Evolutionary conservation across 2,329 filamentous ascomycete species (phyloP).

Genomic region (Colletotrichum australisinense): DNA sequence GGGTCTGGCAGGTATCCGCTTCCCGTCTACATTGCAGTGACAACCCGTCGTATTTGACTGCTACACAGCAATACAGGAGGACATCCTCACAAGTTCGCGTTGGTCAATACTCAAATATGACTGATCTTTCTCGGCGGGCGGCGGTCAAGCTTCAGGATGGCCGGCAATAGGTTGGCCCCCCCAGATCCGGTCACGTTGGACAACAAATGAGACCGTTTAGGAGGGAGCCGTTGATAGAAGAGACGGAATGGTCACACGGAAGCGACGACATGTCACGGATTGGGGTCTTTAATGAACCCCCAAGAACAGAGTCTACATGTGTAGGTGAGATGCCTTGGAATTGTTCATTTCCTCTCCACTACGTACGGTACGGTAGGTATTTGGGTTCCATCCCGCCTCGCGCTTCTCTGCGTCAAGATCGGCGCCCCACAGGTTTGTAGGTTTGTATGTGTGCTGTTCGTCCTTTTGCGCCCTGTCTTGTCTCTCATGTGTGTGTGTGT

Average conservation of each 20-base stretch:
- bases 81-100: not conserved
- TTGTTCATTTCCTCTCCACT: not conserved
- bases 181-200: not conserved
- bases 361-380: not conserved
- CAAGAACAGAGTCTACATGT: not conserved
- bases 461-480: not conserved
- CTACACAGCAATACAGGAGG: not conserved
- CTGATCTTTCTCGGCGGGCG: not conserved
- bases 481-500: not conserved
- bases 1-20: not conserved
- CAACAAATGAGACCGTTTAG: not conserved
- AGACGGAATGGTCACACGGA: not conserved
- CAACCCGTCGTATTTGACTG: not conserved
- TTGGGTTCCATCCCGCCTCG: not conserved
- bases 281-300: not conserved
- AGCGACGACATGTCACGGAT: not conserved
- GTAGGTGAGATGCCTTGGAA: not conserved
- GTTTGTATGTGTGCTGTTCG: not conserved
- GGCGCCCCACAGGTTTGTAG: slow-evolving; percentile 3
- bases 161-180: not conserved
- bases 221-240: not conserved
- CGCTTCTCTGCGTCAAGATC: not conserved
- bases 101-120: not conserved
- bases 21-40: not conserved
- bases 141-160: not conserved